Evolutionary conservation across 495 filamentous ascomycete genomes (phyloP).

Genomic region (Penicillium odoratum): DNA sequence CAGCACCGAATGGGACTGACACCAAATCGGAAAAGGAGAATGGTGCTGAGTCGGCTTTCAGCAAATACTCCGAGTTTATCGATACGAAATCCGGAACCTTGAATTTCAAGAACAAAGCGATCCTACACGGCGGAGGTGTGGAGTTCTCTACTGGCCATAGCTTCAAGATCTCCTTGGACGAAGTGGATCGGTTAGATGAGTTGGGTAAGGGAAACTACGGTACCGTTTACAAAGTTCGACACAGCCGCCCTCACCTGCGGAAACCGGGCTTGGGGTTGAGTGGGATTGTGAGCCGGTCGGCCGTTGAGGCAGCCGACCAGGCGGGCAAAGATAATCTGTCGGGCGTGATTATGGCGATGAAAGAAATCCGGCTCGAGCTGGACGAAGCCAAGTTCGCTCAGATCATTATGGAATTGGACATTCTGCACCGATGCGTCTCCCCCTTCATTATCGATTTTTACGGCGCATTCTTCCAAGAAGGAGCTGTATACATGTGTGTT

Average conservation of each 20-base stretch:
- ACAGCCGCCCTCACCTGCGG: slow-evolving; percentile 75
- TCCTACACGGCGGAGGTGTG: slow-evolving; percentile 83
- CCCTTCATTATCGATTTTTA: slow-evolving; percentile 99
- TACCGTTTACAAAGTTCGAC: slow-evolving; percentile 94
- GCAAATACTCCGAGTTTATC: slow-evolving; percentile 89
- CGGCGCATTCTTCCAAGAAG: slow-evolving; percentile 98
- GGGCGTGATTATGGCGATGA: slow-evolving; percentile 96
- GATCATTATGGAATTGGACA: slow-evolving; percentile 97
- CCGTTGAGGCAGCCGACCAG: slow-evolving; percentile 25
- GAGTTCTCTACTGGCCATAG: slow-evolving; percentile 87
- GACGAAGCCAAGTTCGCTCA: slow-evolving; percentile 96
- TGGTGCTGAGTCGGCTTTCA: slow-evolving; percentile 66
- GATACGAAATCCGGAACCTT: slow-evolving; percentile 88
- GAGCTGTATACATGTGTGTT: slow-evolving; percentile 98
- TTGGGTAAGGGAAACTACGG: slow-evolving; percentile 98
- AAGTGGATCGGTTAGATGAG: slow-evolving; percentile 93
- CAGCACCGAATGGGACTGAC: slow-evolving; percentile 21
- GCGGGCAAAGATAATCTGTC: slow-evolving; percentile 45
- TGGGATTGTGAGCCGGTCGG: slow-evolving; percentile 53
- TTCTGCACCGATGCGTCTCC: slow-evolving; percentile 90
- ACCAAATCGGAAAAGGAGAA: slow-evolving; percentile 21
- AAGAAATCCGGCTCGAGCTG: slow-evolving; percentile 94
- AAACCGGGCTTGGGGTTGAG: slow-evolving; percentile 76
- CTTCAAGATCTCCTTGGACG: slow-evolving; percentile 93
- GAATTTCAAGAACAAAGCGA: slow-evolving; percentile 90